phyloP scores from a whole-genome alignment of 129 eudicot species.

The Flaveria bidentis region DNA sequence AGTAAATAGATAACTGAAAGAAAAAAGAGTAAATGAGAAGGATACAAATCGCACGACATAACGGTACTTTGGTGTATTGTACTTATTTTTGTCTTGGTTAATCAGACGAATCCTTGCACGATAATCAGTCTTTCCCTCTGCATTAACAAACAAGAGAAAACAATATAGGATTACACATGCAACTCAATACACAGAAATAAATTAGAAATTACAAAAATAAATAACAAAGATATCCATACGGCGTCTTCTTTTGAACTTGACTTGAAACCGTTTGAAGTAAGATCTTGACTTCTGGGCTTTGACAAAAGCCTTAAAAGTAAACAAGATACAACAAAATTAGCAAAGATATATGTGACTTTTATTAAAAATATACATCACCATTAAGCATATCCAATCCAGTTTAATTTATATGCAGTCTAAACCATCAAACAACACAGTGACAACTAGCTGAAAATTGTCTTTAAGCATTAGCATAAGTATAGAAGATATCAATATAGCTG shows the following conservation, averaged over 20 bases:
- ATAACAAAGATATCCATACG: slow-evolving; percentile 31
- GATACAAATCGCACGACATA: slow-evolving; percentile 67
- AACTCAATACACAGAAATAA: not conserved
- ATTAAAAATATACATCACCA: not conserved
- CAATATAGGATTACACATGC: not conserved
- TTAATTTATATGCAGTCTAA: not conserved
- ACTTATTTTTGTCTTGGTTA: slow-evolving; percentile 66
- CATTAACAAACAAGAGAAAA: not conserved
- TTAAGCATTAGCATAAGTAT: not conserved
- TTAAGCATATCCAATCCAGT: not conserved
- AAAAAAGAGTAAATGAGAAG: not conserved
- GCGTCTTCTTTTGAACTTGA: slow-evolving; percentile 66
- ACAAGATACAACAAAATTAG: slow-evolving; percentile 11
- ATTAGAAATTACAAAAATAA: not conserved
- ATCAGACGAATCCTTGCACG: slow-evolving; percentile 62
- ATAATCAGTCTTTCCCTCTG: slow-evolving; percentile 69
- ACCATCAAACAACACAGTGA: not conserved
- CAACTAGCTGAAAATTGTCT: not conserved
- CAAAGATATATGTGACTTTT: not conserved
- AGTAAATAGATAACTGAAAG: not conserved
- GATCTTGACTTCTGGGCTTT: slow-evolving; percentile 56
- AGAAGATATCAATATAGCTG: not conserved
- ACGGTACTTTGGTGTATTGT: slow-evolving; percentile 57
- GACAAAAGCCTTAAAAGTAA: slow-evolving; percentile 39
- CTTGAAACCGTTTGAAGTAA: slow-evolving; percentile 62